phyloP scores from a whole-genome alignment of 2,329 filamentous ascomycete genomes.

The Talaromyces sp. region DNA sequence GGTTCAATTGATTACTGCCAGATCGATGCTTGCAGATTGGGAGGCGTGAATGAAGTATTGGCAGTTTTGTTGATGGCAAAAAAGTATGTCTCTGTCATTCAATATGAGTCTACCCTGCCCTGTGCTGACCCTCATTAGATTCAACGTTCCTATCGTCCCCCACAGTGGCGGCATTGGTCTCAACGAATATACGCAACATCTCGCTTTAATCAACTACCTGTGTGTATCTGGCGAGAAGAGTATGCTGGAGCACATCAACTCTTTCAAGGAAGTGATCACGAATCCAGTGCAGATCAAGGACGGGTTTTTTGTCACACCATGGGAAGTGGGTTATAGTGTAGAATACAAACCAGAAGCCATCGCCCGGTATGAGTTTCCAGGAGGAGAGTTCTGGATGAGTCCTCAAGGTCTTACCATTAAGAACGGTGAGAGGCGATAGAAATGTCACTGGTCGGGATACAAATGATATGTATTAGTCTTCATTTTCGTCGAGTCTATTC shows the following conservation, averaged over 20 bases:
- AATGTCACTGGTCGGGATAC: no score
- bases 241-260: slow-evolving; percentile 85
- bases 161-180: slow-evolving; percentile 85
- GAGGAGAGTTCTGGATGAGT: slow-evolving; percentile 28
- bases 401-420: no score
- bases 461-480: no score
- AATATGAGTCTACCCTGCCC: no score
- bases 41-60: slow-evolving; percentile 88
- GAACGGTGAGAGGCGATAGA: no score
- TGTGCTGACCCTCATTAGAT: no score
- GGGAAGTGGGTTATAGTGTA: slow-evolving; percentile 26
- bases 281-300: slow-evolving; percentile 24
- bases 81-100: no score
- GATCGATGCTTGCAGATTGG: slow-evolving; percentile 82
- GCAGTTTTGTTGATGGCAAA: no score
- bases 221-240: slow-evolving; percentile 74
- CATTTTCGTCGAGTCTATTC: no score
- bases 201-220: slow-evolving; percentile 89
- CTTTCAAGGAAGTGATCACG: slow-evolving; percentile 39
- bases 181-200: slow-evolving; percentile 88
- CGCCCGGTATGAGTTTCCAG: slow-evolving; percentile 28
- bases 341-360: slow-evolving; percentile 28
- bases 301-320: slow-evolving; percentile 25
- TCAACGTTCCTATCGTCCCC: slow-evolving; percentile 74
- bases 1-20: slow-evolving; percentile 84